Evolutionary conservation across 108 stramenopile genomes (phyloP).

Genomic region (Bacterosira constricta): DNA sequence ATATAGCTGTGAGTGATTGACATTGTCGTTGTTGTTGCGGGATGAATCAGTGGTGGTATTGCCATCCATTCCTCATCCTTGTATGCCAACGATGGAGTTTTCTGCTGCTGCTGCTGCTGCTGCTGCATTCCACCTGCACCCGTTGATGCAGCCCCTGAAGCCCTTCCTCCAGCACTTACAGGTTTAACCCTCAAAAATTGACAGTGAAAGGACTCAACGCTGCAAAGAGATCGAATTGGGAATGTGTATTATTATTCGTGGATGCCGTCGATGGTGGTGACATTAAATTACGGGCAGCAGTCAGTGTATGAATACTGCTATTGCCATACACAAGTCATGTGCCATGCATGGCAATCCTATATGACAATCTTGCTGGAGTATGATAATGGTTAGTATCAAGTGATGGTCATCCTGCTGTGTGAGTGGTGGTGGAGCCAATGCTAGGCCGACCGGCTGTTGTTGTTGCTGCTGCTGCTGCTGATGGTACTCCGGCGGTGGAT

Average conservation of each 20-base stretch:
- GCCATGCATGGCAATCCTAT: neutral
- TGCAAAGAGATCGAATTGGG: slow-evolving; percentile 14
- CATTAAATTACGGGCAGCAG: neutral
- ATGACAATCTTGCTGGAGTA: neutral
- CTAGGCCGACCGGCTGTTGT: neutral
- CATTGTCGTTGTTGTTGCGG: neutral
- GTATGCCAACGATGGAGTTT: neutral
- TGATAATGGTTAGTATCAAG: neutral
- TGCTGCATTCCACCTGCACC: neutral
- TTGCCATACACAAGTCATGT: neutral
- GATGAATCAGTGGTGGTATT: neutral
- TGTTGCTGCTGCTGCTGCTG: neutral
- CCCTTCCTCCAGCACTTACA: neutral
- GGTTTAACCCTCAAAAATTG: neutral
- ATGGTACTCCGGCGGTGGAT: neutral
- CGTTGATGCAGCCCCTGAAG: neutral
- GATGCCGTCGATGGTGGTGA: neutral
- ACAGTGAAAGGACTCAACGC: slow-evolving; percentile 22
- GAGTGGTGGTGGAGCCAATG: neutral
- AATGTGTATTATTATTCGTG: neutral
- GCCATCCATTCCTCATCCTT: neutral
- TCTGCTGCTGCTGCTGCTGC: neutral
- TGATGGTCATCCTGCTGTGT: neutral
- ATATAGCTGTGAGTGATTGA: neutral
- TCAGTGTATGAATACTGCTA: too few species aligned